Evolutionary conservation across 768 basidiomycete species (phyloP), one percentile per base, ranked within the genome.

Genomic region (Cyclocybe cylindracea): DNA sequence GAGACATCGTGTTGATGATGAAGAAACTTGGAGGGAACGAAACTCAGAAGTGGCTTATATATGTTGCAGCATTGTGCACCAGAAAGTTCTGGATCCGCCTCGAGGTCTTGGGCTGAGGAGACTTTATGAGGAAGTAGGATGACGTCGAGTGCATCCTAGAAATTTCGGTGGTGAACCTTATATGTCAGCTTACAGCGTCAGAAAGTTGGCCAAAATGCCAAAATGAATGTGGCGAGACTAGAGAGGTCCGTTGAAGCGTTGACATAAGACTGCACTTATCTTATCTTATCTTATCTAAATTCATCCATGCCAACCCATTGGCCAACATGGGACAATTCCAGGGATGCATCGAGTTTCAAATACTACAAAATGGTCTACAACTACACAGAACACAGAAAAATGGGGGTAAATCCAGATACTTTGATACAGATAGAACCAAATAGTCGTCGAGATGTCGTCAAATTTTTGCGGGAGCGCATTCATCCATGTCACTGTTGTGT

Each of bases 1-100:
- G 73, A 50, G 87, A 88, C 87, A 89, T 89, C 44, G 46, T 66
- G 47, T 39, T 37, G 9, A 39, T 13, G 4, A 39, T 4, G 18
- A 38, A 33, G 39, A 43, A 14, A 18, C 9, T 32, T 11, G 39
- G 39, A 32, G 18, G 10, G 5, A 10, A 3, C 32, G 5, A 32
- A 35, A 7, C 16, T 14, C 24, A 38, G 45, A 41, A 51, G 45
- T 37, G 50, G 44, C 45, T 44, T 44, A 51, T 42, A 51, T 44
- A 51, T 44, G 7, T 38, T 29, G 39, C 36, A 44, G 45, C n/a
- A 36, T 24, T 10, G 18, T 13, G 11, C 13, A 24, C 18, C 31
- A 46, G 44, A 46, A 46, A 32, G 36, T 51, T 51, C 50, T 39
- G 44, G 50, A 46, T 39, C 38, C 14, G n/a, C 37, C 50, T 37